These are phyloP conservation scores for Naegleria fowleri DNA, from an alignment of 208 protist species.

Conservation along the genomic window DNA sequence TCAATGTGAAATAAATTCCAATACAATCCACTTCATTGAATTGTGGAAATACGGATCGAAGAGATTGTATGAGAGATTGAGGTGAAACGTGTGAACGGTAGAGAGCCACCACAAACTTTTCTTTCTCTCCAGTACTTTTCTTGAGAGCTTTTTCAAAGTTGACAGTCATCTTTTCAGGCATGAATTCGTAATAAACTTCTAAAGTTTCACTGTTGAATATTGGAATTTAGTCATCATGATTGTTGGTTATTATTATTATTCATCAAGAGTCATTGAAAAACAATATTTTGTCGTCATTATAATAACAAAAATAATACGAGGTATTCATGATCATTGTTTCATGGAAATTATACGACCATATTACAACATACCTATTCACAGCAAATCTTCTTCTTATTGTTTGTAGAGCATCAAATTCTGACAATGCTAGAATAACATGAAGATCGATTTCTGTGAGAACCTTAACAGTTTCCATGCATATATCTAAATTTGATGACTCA, in stretches of 20 bases:
- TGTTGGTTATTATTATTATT: too few species aligned
- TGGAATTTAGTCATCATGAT: too few species aligned
- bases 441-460: background rate
- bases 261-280: too few species aligned
- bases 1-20: background rate
- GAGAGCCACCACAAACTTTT: background rate
- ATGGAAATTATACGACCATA: too few species aligned
- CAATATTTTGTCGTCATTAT: too few species aligned
- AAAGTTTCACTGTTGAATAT: background rate
- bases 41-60: background rate
- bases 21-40: background rate
- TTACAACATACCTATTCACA: too few species aligned
- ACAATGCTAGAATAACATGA: background rate
- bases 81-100: background rate
- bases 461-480: background rate
- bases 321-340: too few species aligned
- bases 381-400: background rate
- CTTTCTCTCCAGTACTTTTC: background rate
- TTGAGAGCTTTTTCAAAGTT: background rate
- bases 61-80: background rate
- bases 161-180: background rate
- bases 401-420: background rate
- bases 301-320: too few species aligned
- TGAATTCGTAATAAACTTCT: background rate
- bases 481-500: background rate